Conservation (phyloP, 768 basidiomycete genomes). For the Boletus rubropictus region DNA sequence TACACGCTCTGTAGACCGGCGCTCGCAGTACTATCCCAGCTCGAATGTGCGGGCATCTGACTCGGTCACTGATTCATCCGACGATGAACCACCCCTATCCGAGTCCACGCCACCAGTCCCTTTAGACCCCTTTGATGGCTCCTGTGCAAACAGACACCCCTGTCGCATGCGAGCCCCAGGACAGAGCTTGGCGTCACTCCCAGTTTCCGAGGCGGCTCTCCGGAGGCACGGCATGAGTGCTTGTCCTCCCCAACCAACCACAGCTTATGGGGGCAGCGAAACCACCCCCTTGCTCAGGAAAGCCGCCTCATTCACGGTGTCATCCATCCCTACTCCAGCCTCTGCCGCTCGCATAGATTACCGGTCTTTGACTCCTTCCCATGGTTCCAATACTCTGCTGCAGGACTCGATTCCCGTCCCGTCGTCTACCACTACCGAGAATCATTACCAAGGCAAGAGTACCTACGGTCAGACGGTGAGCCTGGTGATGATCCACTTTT, state of each 20-base stretch:
- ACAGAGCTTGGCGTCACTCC: neutral
- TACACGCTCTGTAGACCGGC: constrained; percentile 44
- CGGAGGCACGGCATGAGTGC: constrained; percentile 18
- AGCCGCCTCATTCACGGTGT: constrained; percentile 33
- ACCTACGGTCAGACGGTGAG: constrained; percentile 71
- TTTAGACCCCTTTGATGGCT: neutral
- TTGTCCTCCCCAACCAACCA: neutral
- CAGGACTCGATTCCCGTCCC: constrained; percentile 4
- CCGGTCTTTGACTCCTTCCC: neutral
- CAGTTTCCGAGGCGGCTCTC: constrained; percentile 16
- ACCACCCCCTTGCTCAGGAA: constrained; percentile 39
- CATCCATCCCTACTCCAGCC: constrained; percentile 1
- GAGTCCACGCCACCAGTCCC: constrained; percentile 1
- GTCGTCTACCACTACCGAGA: neutral
- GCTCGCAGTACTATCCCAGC: constrained; percentile 62
- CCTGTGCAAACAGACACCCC: constrained; percentile 7
- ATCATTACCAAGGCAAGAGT: constrained; percentile 49
- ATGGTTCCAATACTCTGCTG: neutral
- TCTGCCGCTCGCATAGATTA: neutral
- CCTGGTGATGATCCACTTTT: neutral
- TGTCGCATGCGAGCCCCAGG: neutral
- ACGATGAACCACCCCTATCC: constrained; percentile 24
- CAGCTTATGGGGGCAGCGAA: constrained; percentile 11
- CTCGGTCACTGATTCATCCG: constrained; percentile 34
- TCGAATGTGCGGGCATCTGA: constrained; percentile 51